Percentiles rank a stretch among this genome's conserved stretches.
phyloP scores from a whole-genome alignment of 352 stramenopile species.

The Thalassiosira hispida region DNA sequence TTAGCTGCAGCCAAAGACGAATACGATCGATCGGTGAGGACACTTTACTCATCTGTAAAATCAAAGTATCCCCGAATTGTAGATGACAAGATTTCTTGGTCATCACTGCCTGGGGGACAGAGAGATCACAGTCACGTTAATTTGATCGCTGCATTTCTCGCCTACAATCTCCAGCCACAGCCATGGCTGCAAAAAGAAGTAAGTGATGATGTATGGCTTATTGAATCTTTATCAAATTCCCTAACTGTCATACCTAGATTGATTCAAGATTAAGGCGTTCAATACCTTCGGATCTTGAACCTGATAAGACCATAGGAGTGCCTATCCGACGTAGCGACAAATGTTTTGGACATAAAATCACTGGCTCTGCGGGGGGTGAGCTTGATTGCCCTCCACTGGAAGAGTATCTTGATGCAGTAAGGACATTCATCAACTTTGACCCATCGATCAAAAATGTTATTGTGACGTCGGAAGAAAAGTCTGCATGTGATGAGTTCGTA shows the following conservation, averaged over 20 bases:
- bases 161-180: slow-evolving; percentile 45
- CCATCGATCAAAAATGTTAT: slow-evolving; percentile 52
- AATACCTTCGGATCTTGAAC: slow-evolving; percentile 43
- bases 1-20: slow-evolving; percentile 30
- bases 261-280: slow-evolving; percentile 33
- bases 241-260: too few relatives aligned
- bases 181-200: slow-evolving; percentile 30
- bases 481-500: slow-evolving; percentile 43
- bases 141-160: slow-evolving; percentile 31
- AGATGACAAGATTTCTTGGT: slow-evolving; percentile 28
- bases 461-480: slow-evolving; percentile 52
- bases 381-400: slow-evolving; percentile 41
- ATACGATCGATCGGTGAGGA: slow-evolving; percentile 42
- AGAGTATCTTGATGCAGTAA: slow-evolving; percentile 33
- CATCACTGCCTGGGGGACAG: slow-evolving; percentile 15
- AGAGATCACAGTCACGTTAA: slow-evolving; percentile 19
- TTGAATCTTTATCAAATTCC: too few relatives aligned
- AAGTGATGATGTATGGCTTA: too few relatives aligned
- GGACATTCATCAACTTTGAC: slow-evolving; percentile 46
- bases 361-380: slow-evolving; percentile 45
- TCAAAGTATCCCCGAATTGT: slow-evolving; percentile 24
- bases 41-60: slow-evolving; percentile 37
- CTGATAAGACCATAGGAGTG: slow-evolving; percentile 49
- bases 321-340: slow-evolving; percentile 54
- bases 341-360: slow-evolving; percentile 48